A percentile compares a stretch with the other conserved stretches of the same genome.
Conservation (phyloP, 2,329 filamentous ascomycete species). For the Penicillium nordicum region DNA sequence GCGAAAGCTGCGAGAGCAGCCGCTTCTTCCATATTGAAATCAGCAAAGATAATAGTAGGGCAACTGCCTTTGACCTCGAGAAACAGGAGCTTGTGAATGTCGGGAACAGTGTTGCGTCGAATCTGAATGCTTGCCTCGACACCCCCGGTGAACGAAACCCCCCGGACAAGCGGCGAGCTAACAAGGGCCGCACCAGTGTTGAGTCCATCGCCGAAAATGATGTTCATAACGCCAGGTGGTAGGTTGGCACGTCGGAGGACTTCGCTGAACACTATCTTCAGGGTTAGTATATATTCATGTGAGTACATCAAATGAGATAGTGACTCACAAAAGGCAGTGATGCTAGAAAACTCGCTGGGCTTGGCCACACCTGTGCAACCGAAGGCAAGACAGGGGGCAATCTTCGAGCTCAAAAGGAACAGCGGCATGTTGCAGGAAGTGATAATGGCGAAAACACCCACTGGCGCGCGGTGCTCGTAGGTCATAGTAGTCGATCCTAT, state of each 20-base stretch:
- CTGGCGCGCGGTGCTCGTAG: neutral
- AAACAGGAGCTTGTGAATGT: neutral
- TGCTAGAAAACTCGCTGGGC: neutral
- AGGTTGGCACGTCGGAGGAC: neutral
- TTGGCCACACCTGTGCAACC: neutral
- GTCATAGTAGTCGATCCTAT: neutral
- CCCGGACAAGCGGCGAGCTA: neutral
- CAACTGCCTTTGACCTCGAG: neutral
- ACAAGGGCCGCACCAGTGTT: neutral
- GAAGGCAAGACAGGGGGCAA: neutral
- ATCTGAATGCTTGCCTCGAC: neutral
- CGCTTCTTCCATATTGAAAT: neutral
- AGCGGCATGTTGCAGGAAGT: neutral
- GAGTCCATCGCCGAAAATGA: neutral
- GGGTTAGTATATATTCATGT: neutral
- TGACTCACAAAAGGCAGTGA: neutral
- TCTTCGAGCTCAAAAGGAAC: neutral
- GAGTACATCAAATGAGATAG: too few species aligned
- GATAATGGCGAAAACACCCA: neutral
- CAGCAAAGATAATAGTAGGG: neutral
- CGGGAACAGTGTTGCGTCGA: neutral
- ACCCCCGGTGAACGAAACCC: neutral
- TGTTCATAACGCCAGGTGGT: neutral
- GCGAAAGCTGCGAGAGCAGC: neutral
- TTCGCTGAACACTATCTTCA: neutral